These are phyloP conservation scores for Zalerion maritima DNA, from an alignment of 495 filamentous ascomycete species.

Conservation along the genomic window DNA sequence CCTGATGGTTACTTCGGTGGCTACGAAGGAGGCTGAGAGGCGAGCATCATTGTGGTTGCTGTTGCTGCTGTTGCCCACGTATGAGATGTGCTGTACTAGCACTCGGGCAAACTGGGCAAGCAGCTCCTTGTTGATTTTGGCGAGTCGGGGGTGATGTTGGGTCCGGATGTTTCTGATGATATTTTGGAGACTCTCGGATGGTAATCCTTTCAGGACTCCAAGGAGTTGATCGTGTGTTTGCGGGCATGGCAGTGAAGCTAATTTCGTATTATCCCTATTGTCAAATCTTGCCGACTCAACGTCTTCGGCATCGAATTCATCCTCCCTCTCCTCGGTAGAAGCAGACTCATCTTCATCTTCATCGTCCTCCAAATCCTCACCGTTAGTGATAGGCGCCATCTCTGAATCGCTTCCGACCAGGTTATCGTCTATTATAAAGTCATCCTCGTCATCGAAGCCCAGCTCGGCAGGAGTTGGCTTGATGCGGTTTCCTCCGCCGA, in stretches of 20 bases:
- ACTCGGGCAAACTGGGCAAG: slow-evolving; percentile 58
- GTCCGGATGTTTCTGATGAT: slow-evolving; percentile 82
- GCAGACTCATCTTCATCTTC: slow-evolving; percentile 42
- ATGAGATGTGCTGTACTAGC: slow-evolving; percentile 65
- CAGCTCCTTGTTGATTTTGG: slow-evolving; percentile 68
- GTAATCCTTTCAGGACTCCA: slow-evolving; percentile 40
- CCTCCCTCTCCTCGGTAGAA: slow-evolving; percentile 13
- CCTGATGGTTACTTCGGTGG: slow-evolving; percentile 46
- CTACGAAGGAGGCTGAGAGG: slow-evolving; percentile 29
- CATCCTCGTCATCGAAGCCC: slow-evolving; percentile 76
- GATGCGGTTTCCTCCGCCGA: slow-evolving; percentile 38
- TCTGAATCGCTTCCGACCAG: slow-evolving; percentile 58
- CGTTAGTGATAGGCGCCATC: slow-evolving; percentile 41
- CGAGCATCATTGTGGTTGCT: slow-evolving; percentile 21
- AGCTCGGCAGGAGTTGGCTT: slow-evolving; percentile 31
- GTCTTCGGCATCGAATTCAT: slow-evolving; percentile 33
- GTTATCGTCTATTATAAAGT: slow-evolving; percentile 80
- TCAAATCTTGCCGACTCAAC: slow-evolving; percentile 41
- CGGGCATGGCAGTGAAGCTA: slow-evolving; percentile 73
- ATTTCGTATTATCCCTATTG: slow-evolving; percentile 33
- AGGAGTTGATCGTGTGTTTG: slow-evolving; percentile 60
- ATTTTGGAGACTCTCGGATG: slow-evolving; percentile 50
- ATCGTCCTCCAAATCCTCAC: slow-evolving; percentile 35
- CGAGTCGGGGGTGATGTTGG: slow-evolving; percentile 77
- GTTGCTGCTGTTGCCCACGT: slow-evolving; percentile 36